Evolutionary conservation across 1,139 yeast genomes (phyloP).

Genomic region (Kurtzmaniella quercitrusa): DNA sequence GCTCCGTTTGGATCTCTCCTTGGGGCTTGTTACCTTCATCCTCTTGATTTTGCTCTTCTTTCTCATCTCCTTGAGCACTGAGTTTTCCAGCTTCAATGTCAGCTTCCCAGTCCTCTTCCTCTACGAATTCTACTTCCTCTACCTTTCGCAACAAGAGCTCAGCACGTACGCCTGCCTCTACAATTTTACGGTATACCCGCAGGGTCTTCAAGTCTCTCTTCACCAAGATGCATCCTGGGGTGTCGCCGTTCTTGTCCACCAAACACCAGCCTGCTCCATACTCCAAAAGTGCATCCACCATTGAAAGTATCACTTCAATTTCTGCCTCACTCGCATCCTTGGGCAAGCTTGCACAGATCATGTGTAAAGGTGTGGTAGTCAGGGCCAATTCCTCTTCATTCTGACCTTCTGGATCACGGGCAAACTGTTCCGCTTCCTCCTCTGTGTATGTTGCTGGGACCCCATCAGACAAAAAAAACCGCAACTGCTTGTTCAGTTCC

Average conservation of each 20-base stretch:
- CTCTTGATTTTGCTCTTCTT: slow-evolving; percentile 9
- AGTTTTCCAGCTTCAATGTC: slow-evolving; percentile 8
- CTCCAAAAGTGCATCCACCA: slow-evolving; percentile 67
- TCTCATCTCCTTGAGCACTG: slow-evolving; percentile 10
- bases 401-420: not conserved
- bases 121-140: slow-evolving; percentile 51
- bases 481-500: slow-evolving; percentile 42
- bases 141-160: slow-evolving; percentile 76
- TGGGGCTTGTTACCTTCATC: too few relatives aligned
- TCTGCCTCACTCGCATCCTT: slow-evolving; percentile 40
- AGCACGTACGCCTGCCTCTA: slow-evolving; percentile 88
- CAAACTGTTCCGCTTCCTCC: slow-evolving; percentile 63
- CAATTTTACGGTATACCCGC: slow-evolving; percentile 50
- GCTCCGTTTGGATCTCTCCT: too few relatives aligned
- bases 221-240: slow-evolving; percentile 71
- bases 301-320: slow-evolving; percentile 37
- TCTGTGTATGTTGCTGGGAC: slow-evolving; percentile 80
- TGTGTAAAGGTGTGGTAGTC: slow-evolving; percentile 79
- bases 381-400: slow-evolving; percentile 36
- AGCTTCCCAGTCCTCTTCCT: slow-evolving; percentile 13
- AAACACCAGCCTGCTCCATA: slow-evolving; percentile 93
- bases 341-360: slow-evolving; percentile 54
- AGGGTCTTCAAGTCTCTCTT: slow-evolving; percentile 43
- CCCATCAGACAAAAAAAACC: slow-evolving; percentile 50
- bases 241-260: slow-evolving; percentile 59